Evolutionary conservation across 139 green algal genomes (phyloP), one percentile per base, ranked within the genome.

Genomic region (Trebouxia sp.): DNA sequence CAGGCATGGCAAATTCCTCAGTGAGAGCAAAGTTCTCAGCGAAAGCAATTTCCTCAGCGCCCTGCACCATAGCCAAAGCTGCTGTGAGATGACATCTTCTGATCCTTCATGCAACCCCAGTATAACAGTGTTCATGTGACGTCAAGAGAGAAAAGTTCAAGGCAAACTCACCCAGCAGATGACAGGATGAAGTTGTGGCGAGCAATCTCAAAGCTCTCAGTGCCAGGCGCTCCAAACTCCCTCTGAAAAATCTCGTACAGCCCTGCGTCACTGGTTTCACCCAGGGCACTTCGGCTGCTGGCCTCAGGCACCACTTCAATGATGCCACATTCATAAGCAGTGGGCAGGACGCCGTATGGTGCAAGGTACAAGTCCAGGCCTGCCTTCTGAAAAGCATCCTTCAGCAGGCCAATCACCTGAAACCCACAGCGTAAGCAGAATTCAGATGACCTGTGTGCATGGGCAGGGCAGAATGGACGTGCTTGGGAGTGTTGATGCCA

Each of bases 261-360:
- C 0, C 96, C 95, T 20, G 92, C 89, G 78, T 99, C 96, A 5
- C 89, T 90, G 67, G 95, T 87, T 87, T 99, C 96, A 0, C 95
- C 96, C 87, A 98, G 87, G 2, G 81, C 88, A 11, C 86, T 77
- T 8, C 83, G 53, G 5, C 69, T 83, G 24, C 95, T 94, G 69
- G 88, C 88, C 70, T 98, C 89, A 1, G 96, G 96, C 39, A 99
- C 94, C 38, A 96, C 88, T 90, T 98, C 94, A 28, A 99, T 97
- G 84, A 99, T 94, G 70, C 96, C 96, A 28, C 92, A 90, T 85
- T 98, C 96, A 85, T 99, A 98, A 15, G 90, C 96, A 0, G 96
- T 99, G 56, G 96, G 94, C 55, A 99, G 81, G 41, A 97, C 97
- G 39, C 96, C 96, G 80, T 99, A 99, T 1, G 96, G 94, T 22